phyloP scores from a whole-genome alignment of 2,329 filamentous ascomycete genomes.

The Sporothrix mexicana region DNA sequence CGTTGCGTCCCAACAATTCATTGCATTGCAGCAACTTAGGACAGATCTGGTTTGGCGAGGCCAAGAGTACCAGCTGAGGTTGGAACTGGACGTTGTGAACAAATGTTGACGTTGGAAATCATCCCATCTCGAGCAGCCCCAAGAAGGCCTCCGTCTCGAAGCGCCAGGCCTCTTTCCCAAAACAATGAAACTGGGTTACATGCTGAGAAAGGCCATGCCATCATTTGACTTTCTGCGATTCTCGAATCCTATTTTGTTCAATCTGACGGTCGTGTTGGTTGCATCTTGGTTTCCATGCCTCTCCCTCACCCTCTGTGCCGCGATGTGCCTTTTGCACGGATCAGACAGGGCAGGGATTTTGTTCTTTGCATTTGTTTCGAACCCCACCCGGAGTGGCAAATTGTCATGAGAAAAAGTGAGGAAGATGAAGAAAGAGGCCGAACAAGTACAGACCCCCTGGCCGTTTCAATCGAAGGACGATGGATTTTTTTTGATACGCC shows the following conservation, averaged over 20 bases:
- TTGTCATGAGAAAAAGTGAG: background rate
- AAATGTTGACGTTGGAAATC: background rate
- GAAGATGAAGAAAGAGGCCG: background rate
- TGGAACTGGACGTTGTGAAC: background rate
- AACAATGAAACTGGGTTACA: constrained; percentile 3
- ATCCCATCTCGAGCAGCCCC: background rate
- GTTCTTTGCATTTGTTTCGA: background rate
- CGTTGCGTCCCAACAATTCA: constrained; percentile 2
- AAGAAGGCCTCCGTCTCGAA: constrained; percentile 31
- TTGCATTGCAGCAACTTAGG: background rate
- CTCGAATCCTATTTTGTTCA: background rate
- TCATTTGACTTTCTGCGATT: background rate
- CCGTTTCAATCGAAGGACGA: too few relatives aligned
- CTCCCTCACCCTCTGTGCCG: constrained; percentile 5
- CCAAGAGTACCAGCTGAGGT: constrained; percentile 18
- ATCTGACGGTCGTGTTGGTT: constrained; percentile 7
- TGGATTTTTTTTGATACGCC: background rate
- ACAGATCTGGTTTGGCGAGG: constrained; percentile 5
- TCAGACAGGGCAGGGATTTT: constrained; percentile 1
- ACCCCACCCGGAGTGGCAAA: constrained; percentile 20
- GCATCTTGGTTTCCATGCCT: constrained; percentile 19
- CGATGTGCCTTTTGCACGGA: background rate
- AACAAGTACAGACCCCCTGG: background rate
- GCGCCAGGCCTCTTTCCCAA: constrained; percentile 22
- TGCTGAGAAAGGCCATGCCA: background rate